Evolutionary conservation across 2,329 filamentous ascomycete species (phyloP).

Genomic region (Zasmidium cellare): DNA sequence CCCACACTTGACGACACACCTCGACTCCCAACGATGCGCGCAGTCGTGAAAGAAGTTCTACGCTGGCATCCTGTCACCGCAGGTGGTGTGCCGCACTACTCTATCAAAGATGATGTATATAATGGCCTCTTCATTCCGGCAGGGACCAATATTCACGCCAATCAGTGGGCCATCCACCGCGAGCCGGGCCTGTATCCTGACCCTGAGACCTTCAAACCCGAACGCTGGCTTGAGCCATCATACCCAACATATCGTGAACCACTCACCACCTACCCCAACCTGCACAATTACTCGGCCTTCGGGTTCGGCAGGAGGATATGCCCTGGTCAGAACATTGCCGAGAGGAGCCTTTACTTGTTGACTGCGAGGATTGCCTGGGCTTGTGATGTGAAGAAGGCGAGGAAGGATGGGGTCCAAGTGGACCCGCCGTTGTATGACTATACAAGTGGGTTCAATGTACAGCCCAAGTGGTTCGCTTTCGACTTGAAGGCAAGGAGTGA

Average conservation of each 20-base stretch:
- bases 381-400: constrained; percentile 19
- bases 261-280: constrained; percentile 52
- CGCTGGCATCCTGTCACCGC: constrained; percentile 60
- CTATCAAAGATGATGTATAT: constrained; percentile 58
- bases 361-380: constrained; percentile 32
- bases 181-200: constrained; percentile 10
- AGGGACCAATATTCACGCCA: constrained; percentile 49
- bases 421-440: constrained; percentile 22
- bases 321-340: constrained; percentile 44
- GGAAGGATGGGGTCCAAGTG: constrained; percentile 12
- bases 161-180: constrained; percentile 38
- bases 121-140: constrained; percentile 59
- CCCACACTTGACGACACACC: constrained; percentile 53
- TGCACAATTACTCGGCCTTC: constrained; percentile 56
- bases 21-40: constrained; percentile 54
- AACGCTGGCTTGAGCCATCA: constrained; percentile 53
- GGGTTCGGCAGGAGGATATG: constrained; percentile 55
- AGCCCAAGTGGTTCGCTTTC: constrained; percentile 9
- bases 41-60: constrained; percentile 60
- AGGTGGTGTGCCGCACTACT: constrained; percentile 25
- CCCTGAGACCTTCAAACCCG: constrained; percentile 37
- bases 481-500: background rate
- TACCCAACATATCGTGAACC: constrained; percentile 57
- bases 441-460: constrained; percentile 20
- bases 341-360: constrained; percentile 39